Percentiles rank a stretch among this genome's conserved stretches.
These are phyloP conservation scores for Tylopilus orsonianus DNA, from an alignment of 1,284 basidiomycete genomes.

Conservation along the genomic window DNA sequence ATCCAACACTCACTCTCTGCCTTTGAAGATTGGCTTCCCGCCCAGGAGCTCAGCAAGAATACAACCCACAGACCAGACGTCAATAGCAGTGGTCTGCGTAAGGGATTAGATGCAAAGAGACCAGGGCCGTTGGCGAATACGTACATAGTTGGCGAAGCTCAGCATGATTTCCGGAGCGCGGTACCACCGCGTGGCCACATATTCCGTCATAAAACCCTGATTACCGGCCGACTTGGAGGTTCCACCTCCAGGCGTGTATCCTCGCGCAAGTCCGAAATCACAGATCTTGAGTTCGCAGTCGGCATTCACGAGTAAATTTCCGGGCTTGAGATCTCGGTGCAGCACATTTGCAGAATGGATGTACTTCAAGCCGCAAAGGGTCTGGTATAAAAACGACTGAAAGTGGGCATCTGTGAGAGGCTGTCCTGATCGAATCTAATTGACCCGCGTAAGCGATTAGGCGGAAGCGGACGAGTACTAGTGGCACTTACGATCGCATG, in stretches of 20 bases:
- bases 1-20: constrained; percentile 75
- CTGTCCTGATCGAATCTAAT: constrained; percentile 93
- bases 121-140: constrained; percentile 28
- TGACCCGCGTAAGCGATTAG: constrained; percentile 6
- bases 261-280: constrained; percentile 96
- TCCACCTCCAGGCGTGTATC: constrained; percentile 83
- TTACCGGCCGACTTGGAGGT: constrained; percentile 70
- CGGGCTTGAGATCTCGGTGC: constrained; percentile 97
- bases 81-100: constrained; percentile 77
- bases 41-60: constrained; percentile 96
- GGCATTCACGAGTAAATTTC: constrained; percentile 95
- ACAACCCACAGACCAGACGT: constrained; percentile 98
- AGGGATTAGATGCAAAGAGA: constrained; percentile 12
- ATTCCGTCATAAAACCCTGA: constrained; percentile 99
- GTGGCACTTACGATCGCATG: constrained; percentile 88
- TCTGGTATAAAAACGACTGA: constrained; percentile 98
- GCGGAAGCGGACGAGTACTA: neutral
- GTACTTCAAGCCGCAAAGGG: constrained; percentile 96
- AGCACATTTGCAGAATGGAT: constrained; percentile 99
- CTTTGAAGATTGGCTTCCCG: constrained; percentile 98
- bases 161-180: constrained; percentile 97
- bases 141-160: constrained; percentile 92
- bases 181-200: constrained; percentile 98
- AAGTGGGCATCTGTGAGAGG: constrained; percentile 98
- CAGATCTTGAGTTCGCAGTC: constrained; percentile 99